phyloP scores from a whole-genome alignment of 1,139 yeast genomes.

The Suhomyces yuchorum region DNA sequence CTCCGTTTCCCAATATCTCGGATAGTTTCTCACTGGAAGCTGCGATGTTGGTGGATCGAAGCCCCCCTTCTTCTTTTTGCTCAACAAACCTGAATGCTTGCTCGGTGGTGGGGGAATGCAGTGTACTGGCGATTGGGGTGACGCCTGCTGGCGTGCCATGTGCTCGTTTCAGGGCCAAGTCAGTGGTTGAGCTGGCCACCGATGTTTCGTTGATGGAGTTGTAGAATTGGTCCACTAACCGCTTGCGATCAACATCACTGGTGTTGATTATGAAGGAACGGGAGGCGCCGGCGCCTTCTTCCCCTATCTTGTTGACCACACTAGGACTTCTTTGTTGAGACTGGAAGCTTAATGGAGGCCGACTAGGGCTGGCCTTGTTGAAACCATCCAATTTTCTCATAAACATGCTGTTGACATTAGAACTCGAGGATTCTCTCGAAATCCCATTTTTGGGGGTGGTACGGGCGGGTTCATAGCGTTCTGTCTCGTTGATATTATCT shows the following conservation, averaged over 20 bases:
- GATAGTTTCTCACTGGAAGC: constrained; percentile 19
- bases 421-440: constrained; percentile 10
- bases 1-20: constrained; percentile 26
- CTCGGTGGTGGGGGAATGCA: constrained; percentile 14
- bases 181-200: constrained; percentile 6
- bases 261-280: constrained; percentile 8
- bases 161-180: constrained; percentile 9
- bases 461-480: neutral
- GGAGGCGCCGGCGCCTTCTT: constrained; percentile 10
- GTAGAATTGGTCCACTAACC: constrained; percentile 48
- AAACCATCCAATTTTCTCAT: constrained; percentile 15
- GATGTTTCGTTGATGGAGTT: constrained; percentile 21
- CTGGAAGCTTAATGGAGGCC: constrained; percentile 13
- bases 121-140: constrained; percentile 4
- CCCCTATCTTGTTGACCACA: constrained; percentile 11
- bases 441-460: constrained; percentile 6
- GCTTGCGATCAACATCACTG: constrained; percentile 26
- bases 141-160: constrained; percentile 1
- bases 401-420: constrained; percentile 15
- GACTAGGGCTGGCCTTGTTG: constrained; percentile 15
- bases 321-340: constrained; percentile 16
- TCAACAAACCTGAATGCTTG: constrained; percentile 11
- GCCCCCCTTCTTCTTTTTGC: neutral
- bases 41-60: neutral
- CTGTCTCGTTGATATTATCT: neutral